Evolutionary conservation across 148 eudicot species (phyloP), one percentile per base, ranked within the genome.

Genomic region (Silene latifolia): DNA sequence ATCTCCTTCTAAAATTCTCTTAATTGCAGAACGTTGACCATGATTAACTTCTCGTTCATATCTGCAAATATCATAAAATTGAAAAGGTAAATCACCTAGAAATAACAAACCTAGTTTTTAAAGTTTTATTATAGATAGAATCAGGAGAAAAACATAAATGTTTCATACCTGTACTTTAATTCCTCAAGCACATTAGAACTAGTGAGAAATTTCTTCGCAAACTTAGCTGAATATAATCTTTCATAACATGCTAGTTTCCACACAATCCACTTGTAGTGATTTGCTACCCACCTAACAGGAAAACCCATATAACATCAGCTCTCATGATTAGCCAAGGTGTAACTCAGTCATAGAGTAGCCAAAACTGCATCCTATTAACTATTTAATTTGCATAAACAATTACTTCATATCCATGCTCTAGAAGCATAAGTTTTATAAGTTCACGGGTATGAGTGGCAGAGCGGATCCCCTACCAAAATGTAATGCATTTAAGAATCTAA

Each of bases 221-320:
- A 79, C 71, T 89, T 86, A 74, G 81, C 71, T n/a, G 91, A 84
- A 84, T 80, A 87, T 72, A 83, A 85, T 81, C 97, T 89, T 79
- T 92, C 97, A 76, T 92, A 95, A 79, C 90, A 88, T 63, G 96
- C 92, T 75, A 95, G 92, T 85, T 95, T 95, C 98, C 98, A 92
- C 59, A 95, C 92, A 74, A 95, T 88, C 98, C 98, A 95, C 89
- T 90, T 95, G 86, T 83, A 92, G 83, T 95, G 98, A 86, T 95
- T 92, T 77, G 89, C 81, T 72, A 92, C 90, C 98, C 98, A 95
- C 86, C 98, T 95, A 72, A 23, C 82, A 23, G 64, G 27, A 51
- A 53, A 78, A 72, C 71, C 39, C 68, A 24, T 46, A 69, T 70
- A 67, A 69, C 17, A 64, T 46, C 47, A 61, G n/a, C 25, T 47